phyloP scores from a whole-genome alignment of 768 basidiomycete genomes.

The Pisolithus microcarpus region DNA sequence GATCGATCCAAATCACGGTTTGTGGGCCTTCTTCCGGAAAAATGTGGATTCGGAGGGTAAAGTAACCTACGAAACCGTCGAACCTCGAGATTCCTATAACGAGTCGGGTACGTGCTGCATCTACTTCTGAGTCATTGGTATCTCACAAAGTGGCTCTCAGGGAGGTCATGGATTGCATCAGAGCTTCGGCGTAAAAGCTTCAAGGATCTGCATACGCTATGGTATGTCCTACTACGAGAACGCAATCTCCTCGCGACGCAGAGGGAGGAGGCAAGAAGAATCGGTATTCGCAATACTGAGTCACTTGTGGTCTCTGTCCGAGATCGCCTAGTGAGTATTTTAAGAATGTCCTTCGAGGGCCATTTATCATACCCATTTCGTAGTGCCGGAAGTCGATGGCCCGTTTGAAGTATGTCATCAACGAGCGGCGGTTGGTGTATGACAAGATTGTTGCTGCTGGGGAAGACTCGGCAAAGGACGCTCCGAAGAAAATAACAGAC shows the following conservation, averaged over 20 bases:
- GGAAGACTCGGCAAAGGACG: constrained; percentile 12
- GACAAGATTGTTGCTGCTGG: constrained; percentile 31
- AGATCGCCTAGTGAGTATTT: constrained; percentile 39
- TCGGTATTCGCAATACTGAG: constrained; percentile 36
- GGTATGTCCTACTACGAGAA: constrained; percentile 88
- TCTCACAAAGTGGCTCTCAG: constrained; percentile 34
- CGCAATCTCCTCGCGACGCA: constrained; percentile 89
- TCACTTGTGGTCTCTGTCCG: constrained; percentile 23
- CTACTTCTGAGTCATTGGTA: background rate
- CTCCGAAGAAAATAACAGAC: constrained; percentile 6
- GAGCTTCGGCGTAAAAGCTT: constrained; percentile 91
- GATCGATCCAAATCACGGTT: constrained; percentile 59
- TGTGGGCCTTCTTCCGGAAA: constrained; percentile 70
- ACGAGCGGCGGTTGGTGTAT: constrained; percentile 83
- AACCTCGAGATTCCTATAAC: constrained; percentile 25
- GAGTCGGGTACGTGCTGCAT: constrained; percentile 29
- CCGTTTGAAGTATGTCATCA: constrained; percentile 88
- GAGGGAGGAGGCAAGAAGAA: constrained; percentile 63
- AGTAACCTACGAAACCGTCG: constrained; percentile 46
- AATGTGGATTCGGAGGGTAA: constrained; percentile 44
- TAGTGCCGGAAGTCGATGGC: constrained; percentile 94
- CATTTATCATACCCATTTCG: constrained; percentile 2
- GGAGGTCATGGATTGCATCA: constrained; percentile 78
- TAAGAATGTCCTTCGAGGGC: background rate
- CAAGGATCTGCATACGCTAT: constrained; percentile 87